Base-by-base conservation (phyloP, 2,329 filamentous ascomycete species). In the Venturia carpophila region DNA sequence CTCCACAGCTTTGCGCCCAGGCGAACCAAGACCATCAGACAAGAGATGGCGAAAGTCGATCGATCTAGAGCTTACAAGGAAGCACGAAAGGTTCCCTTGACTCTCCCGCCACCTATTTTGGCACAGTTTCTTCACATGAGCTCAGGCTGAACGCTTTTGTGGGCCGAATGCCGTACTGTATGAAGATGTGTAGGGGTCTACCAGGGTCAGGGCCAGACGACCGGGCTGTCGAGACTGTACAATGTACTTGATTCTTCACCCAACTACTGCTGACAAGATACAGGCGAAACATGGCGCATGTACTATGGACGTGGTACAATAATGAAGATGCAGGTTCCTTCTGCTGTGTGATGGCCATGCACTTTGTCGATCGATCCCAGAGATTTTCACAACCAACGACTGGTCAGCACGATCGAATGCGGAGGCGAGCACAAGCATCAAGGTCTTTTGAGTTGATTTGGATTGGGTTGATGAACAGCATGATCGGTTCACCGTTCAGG, bases 371-470 rank as follows among this genome's bases (percentile, higher is more conserved):
- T 58, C 52, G 30, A 58, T 58, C 52, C 52, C 52, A 15, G 52
- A 37, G 30, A 58, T 37, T n/a, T 58, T 37, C 19, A 5, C 30
- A 58, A 17, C 27, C 30, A 1, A 37, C 30, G 30, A 58, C 27
- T 58, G 52, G 52, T 30, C 52, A 58, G 52, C 30, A 13, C 30
- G 27, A 58, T 37, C 15, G 52, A 58, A 37, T 58, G 52, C 52
- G 52, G 52, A 58, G 52, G 52, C 52, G 52, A 58, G 30, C 5
- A 37, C 52, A 58, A 58, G 52, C 52, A 58, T 58, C 52, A 58
- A 58, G 52, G 52, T 58, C 15, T 7, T 7, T 19, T 19, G 30
- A 19, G 27, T 9, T 37, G 30, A 13, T 10, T 21, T 24, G 30
- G 30, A 58, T 58, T 58, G 30, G 52, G 52, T 1, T n/a, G 15